Base-by-base conservation (phyloP, 306 rosid genomes). In the Rubus parviflorus region DNA sequence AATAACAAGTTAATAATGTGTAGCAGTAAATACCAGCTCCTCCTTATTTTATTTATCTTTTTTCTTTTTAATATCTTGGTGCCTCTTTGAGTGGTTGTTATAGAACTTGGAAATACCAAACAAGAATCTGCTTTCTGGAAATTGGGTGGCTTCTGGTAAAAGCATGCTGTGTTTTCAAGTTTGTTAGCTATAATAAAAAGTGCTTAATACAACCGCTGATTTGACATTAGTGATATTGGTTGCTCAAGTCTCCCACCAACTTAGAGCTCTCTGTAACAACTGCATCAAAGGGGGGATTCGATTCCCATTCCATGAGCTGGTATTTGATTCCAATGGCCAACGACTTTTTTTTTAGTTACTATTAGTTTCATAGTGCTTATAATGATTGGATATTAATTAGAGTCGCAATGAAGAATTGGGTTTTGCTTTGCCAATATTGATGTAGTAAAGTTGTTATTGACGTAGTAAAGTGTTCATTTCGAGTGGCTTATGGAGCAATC, bases 321-420 rank as follows among this genome's bases (percentile, higher is more conserved):
- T 81, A 53, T 74, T 80, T 66, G 74, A 75, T 82, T 75, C 77
- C 75, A 63, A 76, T 53, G 70, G 49, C 79, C 70, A 84, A 85
- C 56, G 3, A 16, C 70, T 67, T 8, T 82, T 81, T 75, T 63
- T 75, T 77, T 79, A 75, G 30, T 72, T 48, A 63, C 48, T 48
- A 77, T 70, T 61, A 15, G 43, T 60, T 57, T 41, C 56, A 22
- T 8, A 46, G 16, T 38, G 45, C 30, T 23, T 8, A 57, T 49
- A 14, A 67, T 56, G 20, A 45, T 68, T 46, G 13, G 15, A 8
- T 30, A 37, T 70, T 14, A 11, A n/a, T 46, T n/a, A 13, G 35
- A 15, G 58, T 68, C 12, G 19, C 49, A 48, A 16, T n/a, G 68
- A 23, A 17, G 68, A 38, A 15, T 14, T 23, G 35, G 43, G 13